A percentile compares a stretch with the other conserved stretches of the same genome.
Conservation (phyloP, 2,329 filamentous ascomycete genomes). For the Trichoderma guizhouense region DNA sequence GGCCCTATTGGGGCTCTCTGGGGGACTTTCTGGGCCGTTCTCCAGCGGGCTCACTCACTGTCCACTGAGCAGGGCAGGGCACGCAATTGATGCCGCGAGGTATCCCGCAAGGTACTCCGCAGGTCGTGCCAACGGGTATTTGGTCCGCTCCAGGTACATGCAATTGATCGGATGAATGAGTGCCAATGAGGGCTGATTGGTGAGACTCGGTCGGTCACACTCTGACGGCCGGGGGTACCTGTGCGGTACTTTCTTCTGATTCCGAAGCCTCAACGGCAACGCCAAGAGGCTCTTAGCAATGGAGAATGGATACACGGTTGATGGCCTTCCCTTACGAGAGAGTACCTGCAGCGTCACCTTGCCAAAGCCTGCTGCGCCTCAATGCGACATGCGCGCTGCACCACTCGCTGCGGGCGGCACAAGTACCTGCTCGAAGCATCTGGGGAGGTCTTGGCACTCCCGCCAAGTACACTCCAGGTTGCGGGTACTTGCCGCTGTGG, state of each 20-base stretch:
- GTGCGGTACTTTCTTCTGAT: constrained; percentile 3
- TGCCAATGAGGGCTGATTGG: neutral
- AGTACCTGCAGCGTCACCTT: neutral
- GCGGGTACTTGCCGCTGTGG: neutral
- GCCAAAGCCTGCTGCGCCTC: neutral
- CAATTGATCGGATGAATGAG: neutral
- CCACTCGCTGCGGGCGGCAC: neutral
- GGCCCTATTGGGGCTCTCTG: neutral
- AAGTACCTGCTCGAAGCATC: neutral
- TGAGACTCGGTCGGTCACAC: neutral
- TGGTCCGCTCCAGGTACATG: neutral
- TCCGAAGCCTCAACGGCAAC: neutral
- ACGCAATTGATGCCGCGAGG: neutral
- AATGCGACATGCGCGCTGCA: neutral
- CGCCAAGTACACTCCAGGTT: neutral
- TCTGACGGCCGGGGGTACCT: neutral
- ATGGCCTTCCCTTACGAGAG: neutral
- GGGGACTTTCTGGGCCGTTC: neutral
- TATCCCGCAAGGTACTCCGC: neutral
- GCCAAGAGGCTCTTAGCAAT: neutral
- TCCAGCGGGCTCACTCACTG: neutral
- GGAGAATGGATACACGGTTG: neutral
- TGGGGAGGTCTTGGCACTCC: neutral
- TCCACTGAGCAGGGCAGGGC: neutral
- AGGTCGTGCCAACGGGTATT: neutral